phyloP scores from a whole-genome alignment of 2,329 filamentous ascomycete species.

The Pseudopithomyces maydicus region DNA sequence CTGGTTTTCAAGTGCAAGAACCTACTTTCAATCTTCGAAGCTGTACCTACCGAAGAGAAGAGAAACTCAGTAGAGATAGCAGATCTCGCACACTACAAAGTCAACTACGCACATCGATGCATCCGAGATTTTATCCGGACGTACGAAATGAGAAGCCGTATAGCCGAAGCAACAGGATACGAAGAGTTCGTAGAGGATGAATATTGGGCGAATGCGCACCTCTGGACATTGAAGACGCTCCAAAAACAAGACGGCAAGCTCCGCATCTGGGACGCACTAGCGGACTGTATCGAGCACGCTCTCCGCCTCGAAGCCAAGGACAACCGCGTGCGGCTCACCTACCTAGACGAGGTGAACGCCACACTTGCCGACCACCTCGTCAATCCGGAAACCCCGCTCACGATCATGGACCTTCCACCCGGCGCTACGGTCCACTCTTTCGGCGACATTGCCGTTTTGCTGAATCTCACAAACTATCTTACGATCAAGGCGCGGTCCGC shows the following conservation, averaged over 20 bases:
- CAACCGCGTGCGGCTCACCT: conserved; percentile 25
- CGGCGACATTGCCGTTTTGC: conserved; percentile 30
- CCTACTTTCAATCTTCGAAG: conserved; percentile 30
- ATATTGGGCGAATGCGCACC: conserved; percentile 31
- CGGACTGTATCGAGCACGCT: conserved; percentile 23
- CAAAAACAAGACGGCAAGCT: conserved; percentile 8
- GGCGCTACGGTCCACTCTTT: conserved; percentile 10
- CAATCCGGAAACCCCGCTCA: conserved; percentile 9
- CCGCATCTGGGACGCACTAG: conserved; percentile 25
- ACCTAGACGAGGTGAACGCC: conserved; percentile 25
- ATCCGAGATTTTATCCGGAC: conserved; percentile 28
- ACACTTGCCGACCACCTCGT: conserved; percentile 20
- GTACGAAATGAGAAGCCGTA: conserved; percentile 13
- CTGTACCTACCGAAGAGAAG: conserved; percentile 12
- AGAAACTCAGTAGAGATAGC: conserved; percentile 3
- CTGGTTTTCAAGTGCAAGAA: conserved; percentile 24
- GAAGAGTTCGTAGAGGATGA: conserved; percentile 20
- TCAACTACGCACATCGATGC: conserved; percentile 32
- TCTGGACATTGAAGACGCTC: conserved; percentile 30
- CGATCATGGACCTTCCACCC: conserved; percentile 7
- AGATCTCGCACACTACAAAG: conserved; percentile 19
- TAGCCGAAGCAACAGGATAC: conserved; percentile 7
- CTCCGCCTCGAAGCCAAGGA: conserved; percentile 21
- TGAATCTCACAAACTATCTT: conserved; percentile 29
- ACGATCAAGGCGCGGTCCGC: conserved; percentile 23